These are phyloP conservation scores for Tuber borchii DNA, from an alignment of 495 filamentous ascomycete genomes.

Conservation along the genomic window DNA sequence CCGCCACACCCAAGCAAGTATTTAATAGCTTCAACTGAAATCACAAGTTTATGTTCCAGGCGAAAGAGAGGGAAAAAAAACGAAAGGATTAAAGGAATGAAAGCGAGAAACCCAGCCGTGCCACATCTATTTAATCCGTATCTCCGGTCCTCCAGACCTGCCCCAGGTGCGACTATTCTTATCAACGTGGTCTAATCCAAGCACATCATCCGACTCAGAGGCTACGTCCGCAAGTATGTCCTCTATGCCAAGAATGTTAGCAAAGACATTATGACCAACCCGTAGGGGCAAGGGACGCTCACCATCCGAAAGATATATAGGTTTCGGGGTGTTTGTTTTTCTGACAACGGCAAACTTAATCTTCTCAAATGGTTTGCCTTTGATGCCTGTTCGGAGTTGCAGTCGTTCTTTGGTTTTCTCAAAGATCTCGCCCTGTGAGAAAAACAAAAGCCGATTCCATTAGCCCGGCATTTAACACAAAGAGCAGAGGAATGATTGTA, in stretches of 20 bases:
- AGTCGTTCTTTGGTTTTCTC: constrained; percentile 84
- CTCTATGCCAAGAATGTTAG: constrained; percentile 51
- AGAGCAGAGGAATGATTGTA: constrained; percentile 14
- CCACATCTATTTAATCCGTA: constrained; percentile 39
- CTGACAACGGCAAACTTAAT: constrained; percentile 87
- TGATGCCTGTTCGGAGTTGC: constrained; percentile 82
- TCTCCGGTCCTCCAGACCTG: constrained; percentile 33
- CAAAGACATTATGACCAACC: neutral
- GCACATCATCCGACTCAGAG: constrained; percentile 61
- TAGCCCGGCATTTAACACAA: constrained; percentile 11
- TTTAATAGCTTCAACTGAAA: constrained; percentile 1
- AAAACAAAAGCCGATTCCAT: constrained; percentile 21
- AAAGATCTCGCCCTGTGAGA: constrained; percentile 70
- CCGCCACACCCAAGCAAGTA: constrained; percentile 2
- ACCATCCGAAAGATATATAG: constrained; percentile 85
- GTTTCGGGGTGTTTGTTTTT: constrained; percentile 61
- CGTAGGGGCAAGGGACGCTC: constrained; percentile 40
- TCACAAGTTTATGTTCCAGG: constrained; percentile 11
- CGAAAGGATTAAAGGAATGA: constrained; percentile 7
- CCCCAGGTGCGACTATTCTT: constrained; percentile 46
- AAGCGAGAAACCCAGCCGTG: neutral
- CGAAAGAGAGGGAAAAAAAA: constrained; percentile 8
- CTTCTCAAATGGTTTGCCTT: constrained; percentile 97
- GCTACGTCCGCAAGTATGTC: constrained; percentile 73
- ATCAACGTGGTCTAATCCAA: constrained; percentile 88